Percentiles rank a stretch among this genome's conserved stretches.
Evolutionary conservation across 1,284 basidiomycete species (phyloP).

Genomic region (Peniophora sp.): DNA sequence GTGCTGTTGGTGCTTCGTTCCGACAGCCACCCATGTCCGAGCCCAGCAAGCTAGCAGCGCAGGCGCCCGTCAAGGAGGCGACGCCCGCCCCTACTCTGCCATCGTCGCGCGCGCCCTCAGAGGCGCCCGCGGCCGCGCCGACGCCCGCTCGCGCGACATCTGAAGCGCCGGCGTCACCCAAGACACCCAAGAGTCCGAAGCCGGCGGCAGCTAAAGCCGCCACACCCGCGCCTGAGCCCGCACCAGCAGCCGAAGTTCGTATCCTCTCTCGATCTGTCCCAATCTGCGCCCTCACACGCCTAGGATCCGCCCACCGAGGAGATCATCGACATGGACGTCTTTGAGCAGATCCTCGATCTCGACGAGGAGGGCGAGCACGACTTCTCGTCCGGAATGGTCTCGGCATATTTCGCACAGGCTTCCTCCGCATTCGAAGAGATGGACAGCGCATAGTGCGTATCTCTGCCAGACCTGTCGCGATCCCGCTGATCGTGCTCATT

Average conservation of each 20-base stretch:
- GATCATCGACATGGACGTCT: slow-evolving; percentile 71
- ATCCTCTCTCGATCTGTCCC: background rate
- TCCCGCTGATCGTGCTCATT: slow-evolving; percentile 2
- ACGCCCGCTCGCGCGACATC: background rate
- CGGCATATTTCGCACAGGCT: slow-evolving; percentile 78
- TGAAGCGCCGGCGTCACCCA: background rate
- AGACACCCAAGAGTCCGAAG: too few species aligned
- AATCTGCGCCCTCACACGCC: background rate
- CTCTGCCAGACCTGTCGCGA: slow-evolving; percentile 4
- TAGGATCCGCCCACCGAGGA: background rate
- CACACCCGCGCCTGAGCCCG: background rate
- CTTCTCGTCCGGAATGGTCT: slow-evolving; percentile 74
- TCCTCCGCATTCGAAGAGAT: slow-evolving; percentile 70
- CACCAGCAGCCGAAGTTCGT: background rate
- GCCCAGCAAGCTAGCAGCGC: too few species aligned
- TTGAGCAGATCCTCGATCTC: slow-evolving; percentile 83
- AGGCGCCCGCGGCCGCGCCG: background rate
- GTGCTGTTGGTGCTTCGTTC: too few species aligned
- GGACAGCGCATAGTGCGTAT: slow-evolving; percentile 70
- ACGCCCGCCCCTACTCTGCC: background rate
- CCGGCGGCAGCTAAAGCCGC: background rate
- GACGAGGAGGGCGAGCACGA: slow-evolving; percentile 78
- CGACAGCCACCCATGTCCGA: too few species aligned
- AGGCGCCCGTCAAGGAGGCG: too few species aligned
- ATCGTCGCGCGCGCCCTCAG: background rate